These are phyloP conservation scores for Parsonsia alboflavescens DNA, from an alignment of 257 asterid genomes.

Conservation along the genomic window DNA sequence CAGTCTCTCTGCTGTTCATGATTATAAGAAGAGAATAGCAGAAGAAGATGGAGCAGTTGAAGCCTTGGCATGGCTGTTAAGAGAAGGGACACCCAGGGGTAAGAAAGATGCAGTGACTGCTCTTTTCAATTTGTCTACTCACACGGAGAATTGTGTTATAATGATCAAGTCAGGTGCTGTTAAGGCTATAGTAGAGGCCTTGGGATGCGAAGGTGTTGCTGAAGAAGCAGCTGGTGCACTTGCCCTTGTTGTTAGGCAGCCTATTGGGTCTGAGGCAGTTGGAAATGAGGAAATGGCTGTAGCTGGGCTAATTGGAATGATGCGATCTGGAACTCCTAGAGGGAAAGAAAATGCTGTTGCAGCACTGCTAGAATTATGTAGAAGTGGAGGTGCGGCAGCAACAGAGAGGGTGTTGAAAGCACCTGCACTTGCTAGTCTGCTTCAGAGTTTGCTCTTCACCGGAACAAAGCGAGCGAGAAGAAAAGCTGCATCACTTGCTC, in stretches of 20 bases:
- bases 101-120: constrained; percentile 92
- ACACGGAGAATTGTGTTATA: constrained; percentile 51
- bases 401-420: constrained; percentile 70
- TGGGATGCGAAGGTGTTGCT: constrained; percentile 55
- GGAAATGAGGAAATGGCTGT: constrained; percentile 63
- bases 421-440: constrained; percentile 63
- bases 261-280: constrained; percentile 69
- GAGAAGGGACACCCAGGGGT: constrained; percentile 75
- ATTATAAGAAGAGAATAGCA: constrained; percentile 67
- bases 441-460: constrained; percentile 69
- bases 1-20: constrained; percentile 93
- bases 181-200: constrained; percentile 51
- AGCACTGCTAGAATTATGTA: constrained; percentile 72
- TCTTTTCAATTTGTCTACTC: constrained; percentile 72
- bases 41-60: constrained; percentile 69
- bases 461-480: constrained; percentile 92
- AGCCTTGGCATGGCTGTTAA: constrained; percentile 57
- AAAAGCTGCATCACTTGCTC: constrained; percentile 88
- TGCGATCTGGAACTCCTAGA: constrained; percentile 79
- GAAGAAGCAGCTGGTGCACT: constrained; percentile 96
- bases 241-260: constrained; percentile 71
- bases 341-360: constrained; percentile 92
- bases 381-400: constrained; percentile 69
- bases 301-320: constrained; percentile 56
- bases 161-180: constrained; percentile 84